phyloP scores from a whole-genome alignment of 441 rosid species.

The Syzygium malaccense region DNA sequence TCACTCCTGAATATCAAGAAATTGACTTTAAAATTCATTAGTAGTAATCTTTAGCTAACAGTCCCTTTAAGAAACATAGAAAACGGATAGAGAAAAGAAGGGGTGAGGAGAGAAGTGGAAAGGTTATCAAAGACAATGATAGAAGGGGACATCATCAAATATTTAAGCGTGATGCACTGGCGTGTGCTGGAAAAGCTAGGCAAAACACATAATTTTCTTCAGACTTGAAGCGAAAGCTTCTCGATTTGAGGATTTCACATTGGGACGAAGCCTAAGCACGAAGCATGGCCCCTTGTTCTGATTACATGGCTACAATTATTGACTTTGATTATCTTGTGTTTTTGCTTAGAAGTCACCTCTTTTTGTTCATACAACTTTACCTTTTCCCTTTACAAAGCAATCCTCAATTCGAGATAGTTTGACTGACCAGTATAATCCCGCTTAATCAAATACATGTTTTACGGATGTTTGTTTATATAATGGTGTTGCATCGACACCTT shows the following conservation, averaged over 20 bases:
- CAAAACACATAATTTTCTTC: not conserved
- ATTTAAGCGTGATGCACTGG: not conserved
- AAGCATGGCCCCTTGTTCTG: not conserved
- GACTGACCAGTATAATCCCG: not conserved
- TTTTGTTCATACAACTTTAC: not conserved
- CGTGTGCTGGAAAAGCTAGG: not conserved
- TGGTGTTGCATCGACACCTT: not conserved
- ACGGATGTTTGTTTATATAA: not conserved
- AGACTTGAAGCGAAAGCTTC: not conserved
- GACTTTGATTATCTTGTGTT: not conserved
- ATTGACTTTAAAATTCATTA: not conserved
- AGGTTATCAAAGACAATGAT: not conserved
- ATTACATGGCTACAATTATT: not conserved
- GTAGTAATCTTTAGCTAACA: not conserved
- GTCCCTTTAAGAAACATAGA: not conserved
- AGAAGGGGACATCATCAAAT: not conserved
- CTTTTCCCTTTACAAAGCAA: not conserved
- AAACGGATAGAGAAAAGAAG: not conserved
- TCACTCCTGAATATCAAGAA: not conserved
- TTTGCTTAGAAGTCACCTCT: not conserved
- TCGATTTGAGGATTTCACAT: not conserved
- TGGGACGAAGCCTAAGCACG: not conserved
- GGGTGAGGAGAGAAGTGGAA: not conserved
- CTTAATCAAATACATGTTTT: not conserved
- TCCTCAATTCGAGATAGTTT: not conserved